Evolutionary conservation across 768 basidiomycete genomes (phyloP).

Genomic region (Gautieria morchelliformis): DNA sequence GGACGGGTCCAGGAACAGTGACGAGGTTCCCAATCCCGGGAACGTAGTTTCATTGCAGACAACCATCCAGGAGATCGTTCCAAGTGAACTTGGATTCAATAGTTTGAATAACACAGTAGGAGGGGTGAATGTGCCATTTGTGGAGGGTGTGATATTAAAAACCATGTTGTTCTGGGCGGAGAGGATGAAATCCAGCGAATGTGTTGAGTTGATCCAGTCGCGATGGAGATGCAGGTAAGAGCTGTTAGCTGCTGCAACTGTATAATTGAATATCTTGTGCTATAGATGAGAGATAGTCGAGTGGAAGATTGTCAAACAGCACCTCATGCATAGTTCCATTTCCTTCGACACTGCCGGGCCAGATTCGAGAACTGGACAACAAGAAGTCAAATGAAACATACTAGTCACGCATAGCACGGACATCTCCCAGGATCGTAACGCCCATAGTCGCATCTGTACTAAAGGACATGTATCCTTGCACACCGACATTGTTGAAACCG

Average conservation of each 20-base stretch:
- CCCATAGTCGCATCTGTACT: conserved; percentile 28
- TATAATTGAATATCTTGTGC: conserved; percentile 36
- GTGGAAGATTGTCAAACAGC: not conserved
- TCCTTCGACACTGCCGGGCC: conserved; percentile 28
- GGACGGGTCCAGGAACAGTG: conserved; percentile 23
- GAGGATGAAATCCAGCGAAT: conserved; percentile 21
- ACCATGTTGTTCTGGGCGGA: conserved; percentile 24
- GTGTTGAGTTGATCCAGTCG: conserved; percentile 32
- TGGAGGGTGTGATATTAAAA: conserved; percentile 25
- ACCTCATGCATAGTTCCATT: conserved; percentile 22
- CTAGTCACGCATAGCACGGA: conserved; percentile 29
- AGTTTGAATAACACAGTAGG: conserved; percentile 28
- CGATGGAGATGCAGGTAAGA: conserved; percentile 29
- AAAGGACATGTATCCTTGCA: conserved; percentile 28
- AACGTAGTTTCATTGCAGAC: conserved; percentile 31
- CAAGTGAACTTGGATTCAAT: conserved; percentile 13
- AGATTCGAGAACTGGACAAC: not conserved
- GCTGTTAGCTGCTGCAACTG: conserved; percentile 23
- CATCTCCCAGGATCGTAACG: conserved; percentile 33
- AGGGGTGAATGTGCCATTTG: conserved; percentile 23
- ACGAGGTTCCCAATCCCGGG: conserved; percentile 22
- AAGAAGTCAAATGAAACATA: conserved; percentile 11
- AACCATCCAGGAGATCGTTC: conserved; percentile 21
- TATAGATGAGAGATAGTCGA: conserved; percentile 5
- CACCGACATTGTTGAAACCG: conserved; percentile 25